Conservation (phyloP, 2,329 filamentous ascomycete genomes). For the Neonectria neomacrospora region DNA sequence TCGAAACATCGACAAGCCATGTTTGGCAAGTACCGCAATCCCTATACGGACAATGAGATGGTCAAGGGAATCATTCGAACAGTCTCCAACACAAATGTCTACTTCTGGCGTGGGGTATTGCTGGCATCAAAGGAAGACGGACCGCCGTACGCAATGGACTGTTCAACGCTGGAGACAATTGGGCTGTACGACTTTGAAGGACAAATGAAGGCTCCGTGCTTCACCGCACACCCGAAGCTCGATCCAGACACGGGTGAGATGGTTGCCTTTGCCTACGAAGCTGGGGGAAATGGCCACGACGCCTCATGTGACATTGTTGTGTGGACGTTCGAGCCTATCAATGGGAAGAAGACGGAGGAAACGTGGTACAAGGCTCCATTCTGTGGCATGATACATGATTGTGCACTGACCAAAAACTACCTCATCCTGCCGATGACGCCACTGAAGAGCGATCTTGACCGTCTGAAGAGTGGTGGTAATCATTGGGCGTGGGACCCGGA, state of each 20-base stretch:
- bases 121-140: slow-evolving; percentile 13
- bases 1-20: slow-evolving; percentile 9
- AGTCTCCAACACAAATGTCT: slow-evolving; percentile 12
- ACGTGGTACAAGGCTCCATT: slow-evolving; percentile 6
- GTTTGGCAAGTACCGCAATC: slow-evolving; percentile 24
- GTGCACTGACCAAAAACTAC: slow-evolving; percentile 8
- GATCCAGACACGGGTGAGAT: slow-evolving; percentile 10
- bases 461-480: slow-evolving; percentile 4
- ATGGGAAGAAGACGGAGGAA: slow-evolving; percentile 6
- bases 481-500: slow-evolving; percentile 6
- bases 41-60: slow-evolving; percentile 15
- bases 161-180: slow-evolving; percentile 7
- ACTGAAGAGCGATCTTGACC: slow-evolving; percentile 4
- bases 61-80: slow-evolving; percentile 8
- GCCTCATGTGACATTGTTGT: slow-evolving; percentile 4
- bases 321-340: slow-evolving; percentile 1
- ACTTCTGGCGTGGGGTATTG: slow-evolving; percentile 1
- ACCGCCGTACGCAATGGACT: slow-evolving; percentile 13
- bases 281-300: slow-evolving; percentile 2
- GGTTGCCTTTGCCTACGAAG: slow-evolving; percentile 11
- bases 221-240: slow-evolving; percentile 14
- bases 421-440: slow-evolving; percentile 8
- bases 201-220: slow-evolving; percentile 11
- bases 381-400: slow-evolving; percentile 4
- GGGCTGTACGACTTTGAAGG: slow-evolving; percentile 10